Evolutionary conservation across 306 rosid species (phyloP).

Genomic region (Corylus avellana): DNA sequence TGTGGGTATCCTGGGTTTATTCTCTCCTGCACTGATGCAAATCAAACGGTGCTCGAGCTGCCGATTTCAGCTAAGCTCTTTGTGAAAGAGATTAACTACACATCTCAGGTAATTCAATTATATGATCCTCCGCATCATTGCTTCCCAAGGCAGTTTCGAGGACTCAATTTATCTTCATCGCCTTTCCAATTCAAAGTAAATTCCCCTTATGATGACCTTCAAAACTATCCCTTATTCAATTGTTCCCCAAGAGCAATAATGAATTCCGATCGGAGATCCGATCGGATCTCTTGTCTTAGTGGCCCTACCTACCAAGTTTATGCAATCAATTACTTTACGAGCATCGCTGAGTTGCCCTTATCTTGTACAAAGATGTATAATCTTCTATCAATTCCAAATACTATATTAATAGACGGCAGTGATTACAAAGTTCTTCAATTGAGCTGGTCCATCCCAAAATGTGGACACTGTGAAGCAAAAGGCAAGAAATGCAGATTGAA

Average conservation of each 20-base stretch:
- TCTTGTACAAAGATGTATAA: constrained; percentile 38
- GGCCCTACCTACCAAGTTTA: constrained; percentile 3
- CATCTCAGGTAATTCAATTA: constrained; percentile 23
- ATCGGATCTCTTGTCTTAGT: constrained; percentile 19
- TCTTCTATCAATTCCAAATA: neutral
- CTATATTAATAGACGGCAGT: fast-evolving
- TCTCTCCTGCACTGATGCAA: too few relatives aligned
- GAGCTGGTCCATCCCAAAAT: constrained; percentile 34
- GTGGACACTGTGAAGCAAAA: constrained; percentile 33
- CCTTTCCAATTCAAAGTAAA: neutral
- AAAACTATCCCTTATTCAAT: constrained; percentile 19
- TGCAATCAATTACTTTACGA: fast-evolving
- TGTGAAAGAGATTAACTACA: constrained; percentile 35
- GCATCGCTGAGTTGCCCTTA: neutral
- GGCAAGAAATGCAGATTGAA: constrained; percentile 35
- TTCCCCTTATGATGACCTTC: neutral
- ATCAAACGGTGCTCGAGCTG: constrained; percentile 4
- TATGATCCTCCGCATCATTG: constrained; percentile 18
- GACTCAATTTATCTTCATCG: constrained; percentile 24
- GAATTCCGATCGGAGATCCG: fast-evolving
- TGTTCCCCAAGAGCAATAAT: constrained; percentile 23
- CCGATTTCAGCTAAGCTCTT: constrained; percentile 25
- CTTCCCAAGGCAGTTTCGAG: constrained; percentile 5
- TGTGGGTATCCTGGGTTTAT: too few relatives aligned
- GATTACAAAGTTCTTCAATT: neutral